A percentile compares a stretch with the other conserved stretches of the same genome.
phyloP scores from a whole-genome alignment of 2,329 filamentous ascomycete genomes.

The Curvularia spicifera region DNA sequence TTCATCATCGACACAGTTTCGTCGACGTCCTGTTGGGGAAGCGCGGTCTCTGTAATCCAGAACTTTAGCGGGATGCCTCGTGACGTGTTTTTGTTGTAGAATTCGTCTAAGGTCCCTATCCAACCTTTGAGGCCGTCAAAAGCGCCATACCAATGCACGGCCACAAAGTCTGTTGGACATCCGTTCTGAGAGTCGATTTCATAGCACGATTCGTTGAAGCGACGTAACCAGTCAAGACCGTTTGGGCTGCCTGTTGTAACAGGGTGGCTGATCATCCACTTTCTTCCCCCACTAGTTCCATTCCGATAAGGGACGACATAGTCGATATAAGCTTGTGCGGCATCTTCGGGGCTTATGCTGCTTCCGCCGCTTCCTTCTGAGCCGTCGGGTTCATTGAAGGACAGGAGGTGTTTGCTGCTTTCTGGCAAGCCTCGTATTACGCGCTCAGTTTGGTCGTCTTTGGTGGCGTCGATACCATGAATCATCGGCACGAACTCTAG shows the following conservation, averaged over 20 bases:
- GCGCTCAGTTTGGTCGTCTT: conserved; percentile 61
- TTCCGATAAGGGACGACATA: conserved; percentile 73
- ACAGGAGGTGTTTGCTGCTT: conserved; percentile 69
- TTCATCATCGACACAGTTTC: conserved; percentile 74
- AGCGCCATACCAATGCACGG: conserved; percentile 66
- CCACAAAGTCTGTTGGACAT: conserved; percentile 59
- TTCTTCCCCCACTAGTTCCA: conserved; percentile 55
- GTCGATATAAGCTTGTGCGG: conserved; percentile 72
- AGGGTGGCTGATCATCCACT: conserved; percentile 70
- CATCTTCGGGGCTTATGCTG: conserved; percentile 64
- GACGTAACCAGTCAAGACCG: conserved; percentile 71
- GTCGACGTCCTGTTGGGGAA: conserved; percentile 61
- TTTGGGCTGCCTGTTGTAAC: conserved; percentile 68
- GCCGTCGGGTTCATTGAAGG: conserved; percentile 82
- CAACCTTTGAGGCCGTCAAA: conserved; percentile 72
- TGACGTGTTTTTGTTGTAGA: conserved; percentile 58
- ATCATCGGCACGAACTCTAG: conserved; percentile 84
- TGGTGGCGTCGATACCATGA: conserved; percentile 64
- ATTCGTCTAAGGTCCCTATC: conserved; percentile 65
- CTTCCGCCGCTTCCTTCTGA: conserved; percentile 65
- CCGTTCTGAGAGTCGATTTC: conserved; percentile 47
- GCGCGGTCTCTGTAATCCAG: conserved; percentile 82
- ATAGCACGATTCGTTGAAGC: conserved; percentile 68
- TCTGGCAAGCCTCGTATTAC: conserved; percentile 64
- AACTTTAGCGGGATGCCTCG: conserved; percentile 55